Percentiles rank a stretch among this genome's conserved stretches.
Conservation (phyloP, 169 alveolate genomes). For the Plasmodium yoelii region DNA sequence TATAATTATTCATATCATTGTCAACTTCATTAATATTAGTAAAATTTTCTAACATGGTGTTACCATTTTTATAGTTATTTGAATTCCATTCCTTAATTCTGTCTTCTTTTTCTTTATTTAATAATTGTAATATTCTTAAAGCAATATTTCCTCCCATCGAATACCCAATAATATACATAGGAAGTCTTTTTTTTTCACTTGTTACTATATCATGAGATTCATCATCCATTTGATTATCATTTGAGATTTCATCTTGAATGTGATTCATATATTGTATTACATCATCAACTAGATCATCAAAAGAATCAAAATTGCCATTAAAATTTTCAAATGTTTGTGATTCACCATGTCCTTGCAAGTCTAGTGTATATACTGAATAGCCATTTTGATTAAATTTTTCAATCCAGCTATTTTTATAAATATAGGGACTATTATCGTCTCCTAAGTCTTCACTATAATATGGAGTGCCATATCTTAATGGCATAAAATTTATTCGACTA, state of each 20-base stretch:
- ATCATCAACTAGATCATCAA: slow-evolving; percentile 80
- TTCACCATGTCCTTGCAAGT: slow-evolving; percentile 80
- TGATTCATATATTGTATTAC: slow-evolving; percentile 79
- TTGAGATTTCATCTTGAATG: slow-evolving; percentile 28
- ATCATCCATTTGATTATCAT: neutral
- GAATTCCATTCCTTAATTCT: too few relatives aligned
- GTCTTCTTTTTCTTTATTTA: slow-evolving; percentile 18
- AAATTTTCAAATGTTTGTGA: slow-evolving; percentile 74
- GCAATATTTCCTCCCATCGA: slow-evolving; percentile 84
- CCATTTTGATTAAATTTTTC: slow-evolving; percentile 78
- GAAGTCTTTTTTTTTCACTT: slow-evolving; percentile 5
- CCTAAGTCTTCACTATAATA: too few relatives aligned
- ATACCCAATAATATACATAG: slow-evolving; percentile 72
- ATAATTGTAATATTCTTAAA: slow-evolving; percentile 63
- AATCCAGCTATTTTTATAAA: slow-evolving; percentile 79
- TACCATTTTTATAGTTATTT: too few relatives aligned
- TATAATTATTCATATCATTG: too few relatives aligned
- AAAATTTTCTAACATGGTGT: too few relatives aligned
- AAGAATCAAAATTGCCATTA: slow-evolving; percentile 37
- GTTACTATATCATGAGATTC: slow-evolving; percentile 1
- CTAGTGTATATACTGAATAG: slow-evolving; percentile 78
- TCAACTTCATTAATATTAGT: too few relatives aligned
- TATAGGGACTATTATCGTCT: slow-evolving; percentile 51
- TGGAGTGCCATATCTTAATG: too few relatives aligned
- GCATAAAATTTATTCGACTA: slow-evolving; percentile 74